Evolutionary conservation across 306 rosid species (phyloP), one percentile per base, ranked within the genome.

Genomic region (Benincasa hispida): DNA sequence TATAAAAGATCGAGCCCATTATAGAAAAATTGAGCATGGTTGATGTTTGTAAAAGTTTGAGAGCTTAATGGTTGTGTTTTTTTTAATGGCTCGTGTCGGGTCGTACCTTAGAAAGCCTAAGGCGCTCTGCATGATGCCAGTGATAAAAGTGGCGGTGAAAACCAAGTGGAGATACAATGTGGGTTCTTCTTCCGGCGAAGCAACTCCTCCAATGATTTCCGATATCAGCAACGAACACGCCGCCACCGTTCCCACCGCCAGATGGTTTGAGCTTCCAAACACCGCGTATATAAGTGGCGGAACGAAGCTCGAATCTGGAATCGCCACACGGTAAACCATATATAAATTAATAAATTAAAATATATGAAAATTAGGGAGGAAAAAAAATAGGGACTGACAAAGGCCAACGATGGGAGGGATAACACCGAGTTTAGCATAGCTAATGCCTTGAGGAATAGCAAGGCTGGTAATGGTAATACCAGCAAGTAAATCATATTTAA

Each of bases 381-480:
- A 12, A 4, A 50, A 18, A 45, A 11, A 48, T 2, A 4, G 8
- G 57, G 14, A 55, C 88, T 85, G 79, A 93, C 98, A 93, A 22
- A 93, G 92, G 77, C 97, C 98, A 21, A 88, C 27, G 57, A 93
- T 83, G 14, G 98, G 96, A 53, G 97, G 96, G 34, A 93, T 27
- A 5, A 35, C 6, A 1, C 85, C 97, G 25, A 93, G 97, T 62
- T 87, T 89, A 47, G 96, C 96, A 42, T 93, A 93, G 62, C 98
- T 93, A 24, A 93, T 91, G 72, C 97, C 98, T 75, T 93, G 98
- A 34, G 98, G 98, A 74, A 93, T 93, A 72, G 98, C 97, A n/a
- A 93, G 93, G 48, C 97, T 91, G 15, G 93, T 76, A 41, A 91
- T 84, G 86, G 98, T 93, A 76, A 93, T 59, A 27, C 97, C 98